Evolutionary conservation across 2,329 filamentous ascomycete genomes (phyloP).

Genomic region (Ophiocordyceps camponoti-leonardi): DNA sequence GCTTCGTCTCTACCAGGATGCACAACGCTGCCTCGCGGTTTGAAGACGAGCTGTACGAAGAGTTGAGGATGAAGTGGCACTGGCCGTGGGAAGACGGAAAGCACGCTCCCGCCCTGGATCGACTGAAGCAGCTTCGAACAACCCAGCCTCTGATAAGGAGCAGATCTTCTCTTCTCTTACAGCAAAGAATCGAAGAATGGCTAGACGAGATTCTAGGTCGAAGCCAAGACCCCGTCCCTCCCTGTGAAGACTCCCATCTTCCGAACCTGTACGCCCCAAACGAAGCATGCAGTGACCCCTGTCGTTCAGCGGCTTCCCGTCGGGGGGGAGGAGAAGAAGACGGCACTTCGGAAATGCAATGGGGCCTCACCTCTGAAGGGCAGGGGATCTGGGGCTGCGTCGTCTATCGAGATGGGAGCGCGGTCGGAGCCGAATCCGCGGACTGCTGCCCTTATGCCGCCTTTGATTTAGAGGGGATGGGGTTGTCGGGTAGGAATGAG

Average conservation of each 20-base stretch:
- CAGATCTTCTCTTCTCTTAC: background rate
- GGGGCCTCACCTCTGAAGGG: background rate
- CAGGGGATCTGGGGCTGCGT: background rate
- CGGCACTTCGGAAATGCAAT: background rate
- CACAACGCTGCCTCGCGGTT: background rate
- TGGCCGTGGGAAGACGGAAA: background rate
- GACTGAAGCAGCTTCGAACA: background rate
- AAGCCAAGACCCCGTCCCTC: background rate
- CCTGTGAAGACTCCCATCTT: background rate
- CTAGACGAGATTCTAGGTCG: background rate
- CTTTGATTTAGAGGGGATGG: background rate
- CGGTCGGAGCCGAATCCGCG: background rate
- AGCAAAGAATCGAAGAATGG: background rate
- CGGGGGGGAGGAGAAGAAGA: no score
- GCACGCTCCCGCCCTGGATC: background rate
- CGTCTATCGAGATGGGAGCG: background rate
- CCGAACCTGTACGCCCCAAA: background rate
- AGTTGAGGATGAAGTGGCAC: background rate
- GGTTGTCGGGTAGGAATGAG: background rate
- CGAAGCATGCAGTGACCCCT: background rate
- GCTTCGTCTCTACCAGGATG: background rate
- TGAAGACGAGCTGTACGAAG: background rate
- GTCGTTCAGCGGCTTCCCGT: background rate
- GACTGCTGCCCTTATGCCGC: background rate
- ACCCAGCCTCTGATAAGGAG: background rate